Percentiles rank a stretch among this genome's conserved stretches.
These are phyloP conservation scores for Starmerella davenportii DNA, from an alignment of 805 yeast species.

Conservation along the genomic window DNA sequence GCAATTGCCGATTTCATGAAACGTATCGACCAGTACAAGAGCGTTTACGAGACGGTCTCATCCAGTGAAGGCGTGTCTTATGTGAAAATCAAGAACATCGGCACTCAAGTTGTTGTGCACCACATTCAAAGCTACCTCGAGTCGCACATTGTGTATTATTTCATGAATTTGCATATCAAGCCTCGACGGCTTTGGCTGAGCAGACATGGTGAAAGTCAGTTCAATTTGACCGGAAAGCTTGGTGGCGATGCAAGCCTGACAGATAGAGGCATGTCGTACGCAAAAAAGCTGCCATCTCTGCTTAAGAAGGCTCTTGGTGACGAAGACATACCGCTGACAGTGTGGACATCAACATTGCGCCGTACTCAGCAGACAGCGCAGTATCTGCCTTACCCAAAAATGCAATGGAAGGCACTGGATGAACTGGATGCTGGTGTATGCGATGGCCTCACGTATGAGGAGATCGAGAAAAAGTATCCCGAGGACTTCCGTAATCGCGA, in stretches of 20 bases:
- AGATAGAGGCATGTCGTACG: slow-evolving; percentile 69
- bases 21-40: slow-evolving; percentile 58
- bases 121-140: slow-evolving; percentile 75
- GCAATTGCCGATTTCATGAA: slow-evolving; percentile 56
- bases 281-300: slow-evolving; percentile 59
- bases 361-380: slow-evolving; percentile 89
- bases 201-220: slow-evolving; percentile 88
- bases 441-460: slow-evolving; percentile 93
- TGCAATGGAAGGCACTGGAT: slow-evolving; percentile 92
- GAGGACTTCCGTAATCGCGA: slow-evolving; percentile 93
- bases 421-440: slow-evolving; percentile 96
- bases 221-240: slow-evolving; percentile 80
- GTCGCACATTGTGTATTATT: slow-evolving; percentile 82
- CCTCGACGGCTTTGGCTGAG: slow-evolving; percentile 87
- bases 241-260: slow-evolving; percentile 88
- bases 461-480: slow-evolving; percentile 67
- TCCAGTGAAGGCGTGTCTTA: slow-evolving; percentile 41
- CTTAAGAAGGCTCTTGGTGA: slow-evolving; percentile 39
- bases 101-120: slow-evolving; percentile 75
- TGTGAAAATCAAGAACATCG: slow-evolving; percentile 73
- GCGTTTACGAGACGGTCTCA: slow-evolving; percentile 57
- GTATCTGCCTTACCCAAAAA: slow-evolving; percentile 57
- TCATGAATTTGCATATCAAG: slow-evolving; percentile 86
- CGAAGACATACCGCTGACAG: slow-evolving; percentile 42
- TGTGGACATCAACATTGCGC: slow-evolving; percentile 86